Evolutionary conservation across 768 basidiomycete species (phyloP).

Genomic region (Hypholoma fasciculare): DNA sequence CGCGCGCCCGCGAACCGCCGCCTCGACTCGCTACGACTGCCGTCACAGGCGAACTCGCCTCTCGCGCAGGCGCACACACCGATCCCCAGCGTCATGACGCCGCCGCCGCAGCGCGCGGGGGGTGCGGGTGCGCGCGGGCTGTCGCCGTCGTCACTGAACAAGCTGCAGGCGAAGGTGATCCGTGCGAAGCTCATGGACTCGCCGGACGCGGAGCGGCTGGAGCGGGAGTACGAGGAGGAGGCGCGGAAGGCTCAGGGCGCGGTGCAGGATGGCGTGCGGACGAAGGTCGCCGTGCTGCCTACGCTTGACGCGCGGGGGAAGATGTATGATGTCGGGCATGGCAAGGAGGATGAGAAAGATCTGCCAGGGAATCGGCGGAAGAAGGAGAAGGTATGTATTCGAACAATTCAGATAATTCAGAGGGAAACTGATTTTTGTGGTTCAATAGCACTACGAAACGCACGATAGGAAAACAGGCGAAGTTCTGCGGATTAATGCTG

Average conservation of each 20-base stretch:
- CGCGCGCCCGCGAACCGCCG: slow-evolving; percentile 47
- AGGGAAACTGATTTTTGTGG: not conserved
- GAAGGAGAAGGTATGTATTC: slow-evolving; percentile 62
- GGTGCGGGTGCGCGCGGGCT: slow-evolving; percentile 45
- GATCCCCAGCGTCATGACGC: slow-evolving; percentile 90
- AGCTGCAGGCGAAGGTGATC: slow-evolving; percentile 89
- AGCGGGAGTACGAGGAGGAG: slow-evolving; percentile 84
- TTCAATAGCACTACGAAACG: slow-evolving; percentile 67
- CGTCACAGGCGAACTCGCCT: slow-evolving; percentile 60
- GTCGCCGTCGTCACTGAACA: slow-evolving; percentile 83
- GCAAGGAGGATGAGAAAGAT: slow-evolving; percentile 53
- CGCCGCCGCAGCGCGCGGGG: slow-evolving; percentile 38
- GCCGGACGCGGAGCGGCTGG: slow-evolving; percentile 74
- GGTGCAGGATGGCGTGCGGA: slow-evolving; percentile 44
- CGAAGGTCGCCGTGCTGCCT: slow-evolving; percentile 81
- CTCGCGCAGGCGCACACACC: slow-evolving; percentile 72
- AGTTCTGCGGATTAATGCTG: slow-evolving; percentile 83
- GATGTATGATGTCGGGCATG: slow-evolving; percentile 89
- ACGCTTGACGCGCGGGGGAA: slow-evolving; percentile 83
- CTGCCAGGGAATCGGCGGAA: slow-evolving; percentile 76
- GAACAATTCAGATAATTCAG: not conserved
- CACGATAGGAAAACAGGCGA: slow-evolving; percentile 91
- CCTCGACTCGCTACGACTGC: slow-evolving; percentile 61
- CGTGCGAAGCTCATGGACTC: slow-evolving; percentile 86
- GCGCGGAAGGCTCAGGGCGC: slow-evolving; percentile 47